These are phyloP conservation scores for Myriosclerotinia curreyana DNA, from an alignment of 2,329 filamentous ascomycete species.

Conservation along the genomic window DNA sequence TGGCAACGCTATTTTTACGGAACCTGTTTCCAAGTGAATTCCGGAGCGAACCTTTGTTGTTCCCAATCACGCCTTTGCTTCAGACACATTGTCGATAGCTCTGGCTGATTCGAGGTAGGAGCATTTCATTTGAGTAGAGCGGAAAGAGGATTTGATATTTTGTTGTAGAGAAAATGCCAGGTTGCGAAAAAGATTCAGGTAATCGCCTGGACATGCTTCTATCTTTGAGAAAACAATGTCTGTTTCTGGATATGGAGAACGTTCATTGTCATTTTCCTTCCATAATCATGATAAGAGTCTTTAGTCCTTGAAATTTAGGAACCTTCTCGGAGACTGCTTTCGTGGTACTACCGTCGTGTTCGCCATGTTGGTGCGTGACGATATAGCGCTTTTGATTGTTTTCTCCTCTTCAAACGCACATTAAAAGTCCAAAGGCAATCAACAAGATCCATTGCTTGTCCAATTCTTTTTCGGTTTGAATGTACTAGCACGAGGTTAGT, in stretches of 20 bases:
- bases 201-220: too few relatives aligned
- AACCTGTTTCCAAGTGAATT: not conserved
- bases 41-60: not conserved
- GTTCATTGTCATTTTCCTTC: not conserved
- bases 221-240: not conserved
- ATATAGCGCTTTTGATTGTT: not conserved
- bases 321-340: not conserved
- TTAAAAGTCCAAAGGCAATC: not conserved
- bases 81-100: not conserved
- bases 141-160: too few relatives aligned
- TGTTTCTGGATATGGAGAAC: not conserved
- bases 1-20: too few relatives aligned
- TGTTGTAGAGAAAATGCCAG: too few relatives aligned
- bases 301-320: too few relatives aligned
- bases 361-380: not conserved
- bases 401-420: too few relatives aligned
- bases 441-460: too few relatives aligned
- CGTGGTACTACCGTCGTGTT: too few relatives aligned
- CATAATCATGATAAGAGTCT: not conserved
- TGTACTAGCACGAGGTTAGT: not conserved
- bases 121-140: not conserved
- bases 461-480: not conserved
- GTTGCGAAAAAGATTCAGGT: not conserved
- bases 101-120: not conserved
- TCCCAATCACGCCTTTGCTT: not conserved